A percentile compares a stretch with the other conserved stretches of the same genome.
These are phyloP conservation scores for Neobulgaria alba DNA, from an alignment of 2,329 filamentous ascomycete species.

Conservation along the genomic window DNA sequence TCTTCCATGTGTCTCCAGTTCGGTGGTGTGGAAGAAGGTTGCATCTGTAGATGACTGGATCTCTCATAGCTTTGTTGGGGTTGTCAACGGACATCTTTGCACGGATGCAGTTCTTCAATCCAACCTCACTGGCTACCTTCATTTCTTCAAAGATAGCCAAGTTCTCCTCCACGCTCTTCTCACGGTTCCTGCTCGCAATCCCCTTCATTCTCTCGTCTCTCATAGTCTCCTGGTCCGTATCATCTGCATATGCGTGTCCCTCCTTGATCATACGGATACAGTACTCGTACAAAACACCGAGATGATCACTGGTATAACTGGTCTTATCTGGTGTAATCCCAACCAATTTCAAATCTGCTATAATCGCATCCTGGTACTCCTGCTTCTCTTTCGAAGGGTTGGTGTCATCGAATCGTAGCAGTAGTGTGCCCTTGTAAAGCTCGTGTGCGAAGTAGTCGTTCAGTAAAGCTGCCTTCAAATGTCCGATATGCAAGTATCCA, in stretches of 20 bases:
- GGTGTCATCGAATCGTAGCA: slow-evolving; percentile 92
- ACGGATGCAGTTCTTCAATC: slow-evolving; percentile 80
- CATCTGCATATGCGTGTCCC: slow-evolving; percentile 87
- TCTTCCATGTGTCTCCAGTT: slow-evolving; percentile 72
- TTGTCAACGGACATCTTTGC: slow-evolving; percentile 89
- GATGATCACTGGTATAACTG: slow-evolving; percentile 92
- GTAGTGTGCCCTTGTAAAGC: slow-evolving; percentile 82
- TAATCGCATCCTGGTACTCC: slow-evolving; percentile 88
- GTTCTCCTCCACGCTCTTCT: slow-evolving; percentile 73
- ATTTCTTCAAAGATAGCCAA: slow-evolving; percentile 85
- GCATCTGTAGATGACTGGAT: slow-evolving; percentile 96
- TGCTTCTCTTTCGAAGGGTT: slow-evolving; percentile 97
- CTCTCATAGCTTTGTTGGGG: slow-evolving; percentile 90
- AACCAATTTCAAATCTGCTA: slow-evolving; percentile 85
- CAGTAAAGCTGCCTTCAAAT: slow-evolving; percentile 86
- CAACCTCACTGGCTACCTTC: slow-evolving; percentile 75
- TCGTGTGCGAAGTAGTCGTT: slow-evolving; percentile 97
- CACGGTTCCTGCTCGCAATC: slow-evolving; percentile 71
- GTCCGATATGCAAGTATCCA: slow-evolving; percentile 89
- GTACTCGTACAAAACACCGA: slow-evolving; percentile 82
- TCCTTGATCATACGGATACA: slow-evolving; percentile 77
- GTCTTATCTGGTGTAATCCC: slow-evolving; percentile 82
- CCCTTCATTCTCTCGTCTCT: slow-evolving; percentile 75
- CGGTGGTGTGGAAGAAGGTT: slow-evolving; percentile 83
- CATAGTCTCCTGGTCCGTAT: slow-evolving; percentile 87